Evolutionary conservation across 148 eudicot species (phyloP), one percentile per base, ranked within the genome.

Genomic region (Nepenthes gracilis): DNA sequence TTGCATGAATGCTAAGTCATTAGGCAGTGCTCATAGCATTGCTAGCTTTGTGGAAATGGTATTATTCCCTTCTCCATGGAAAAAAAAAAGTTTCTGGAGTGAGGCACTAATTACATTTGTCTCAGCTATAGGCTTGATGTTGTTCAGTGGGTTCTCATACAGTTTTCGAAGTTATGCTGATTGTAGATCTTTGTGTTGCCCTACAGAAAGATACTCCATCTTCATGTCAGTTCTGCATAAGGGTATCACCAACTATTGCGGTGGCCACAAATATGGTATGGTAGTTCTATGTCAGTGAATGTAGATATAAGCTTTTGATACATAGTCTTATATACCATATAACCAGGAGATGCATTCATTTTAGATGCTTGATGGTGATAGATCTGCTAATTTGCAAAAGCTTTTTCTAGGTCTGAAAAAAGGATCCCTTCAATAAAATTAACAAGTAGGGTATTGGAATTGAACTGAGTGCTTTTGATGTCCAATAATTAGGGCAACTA

Each of bases 181-280:
- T 72, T 61, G 60, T 65, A 56, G 2, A 61, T 12, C 45, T 62
- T 60, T 38, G 40, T 13, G 38, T 54, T 61, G 68, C 36, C 52
- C 69, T 73, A 77, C 81, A 86, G 97, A 72, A 64, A 69, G 74
- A 68, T 67, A 71, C 68, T 63, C 71, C 86, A 53, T 59, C 64
- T 47, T 74, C 78, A 63, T 23, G 55, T 71, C 86, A 80, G 62
- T 89, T 94, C 70, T 72, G 68, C 64, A 68, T 83, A 60, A 78
- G 95, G 73, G 70, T 94, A 43, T 89, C 97, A 49, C 63, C 74
- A 37, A 60, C 59, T 59, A 57, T 70, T 51, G 74, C 84, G 6
- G 66, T 81, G 62, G 71, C 83, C 23, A 65, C 70, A 64, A 94
- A 80, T 71, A 83, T 84, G 96, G 99, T 94, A 85, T 59, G 75